These are phyloP conservation scores for Royoungia palumana DNA, from an alignment of 768 basidiomycete genomes.

Conservation along the genomic window DNA sequence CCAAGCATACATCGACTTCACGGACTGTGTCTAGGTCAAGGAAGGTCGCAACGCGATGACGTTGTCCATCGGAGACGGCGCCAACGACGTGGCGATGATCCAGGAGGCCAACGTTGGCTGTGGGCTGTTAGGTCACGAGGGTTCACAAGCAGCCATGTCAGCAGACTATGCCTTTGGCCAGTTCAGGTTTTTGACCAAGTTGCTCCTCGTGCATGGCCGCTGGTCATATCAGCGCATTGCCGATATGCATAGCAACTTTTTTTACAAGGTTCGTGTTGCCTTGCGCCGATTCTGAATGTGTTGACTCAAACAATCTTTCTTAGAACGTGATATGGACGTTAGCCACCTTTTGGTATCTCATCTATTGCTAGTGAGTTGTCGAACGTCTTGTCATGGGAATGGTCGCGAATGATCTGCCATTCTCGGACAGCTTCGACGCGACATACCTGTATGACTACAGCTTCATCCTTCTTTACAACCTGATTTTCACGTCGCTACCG, in stretches of 20 bases:
- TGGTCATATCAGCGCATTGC: slow-evolving; percentile 97
- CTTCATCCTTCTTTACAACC: slow-evolving; percentile 87
- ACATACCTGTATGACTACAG: slow-evolving; percentile 96
- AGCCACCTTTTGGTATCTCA: slow-evolving; percentile 90
- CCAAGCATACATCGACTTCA: not conserved
- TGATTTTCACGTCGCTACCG: slow-evolving; percentile 91
- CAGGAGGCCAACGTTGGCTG: slow-evolving; percentile 99
- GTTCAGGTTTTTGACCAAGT: slow-evolving; percentile 88
- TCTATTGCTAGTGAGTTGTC: slow-evolving; percentile 70
- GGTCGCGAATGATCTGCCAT: slow-evolving; percentile 11
- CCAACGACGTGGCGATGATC: slow-evolving; percentile 99
- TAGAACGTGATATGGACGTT: slow-evolving; percentile 93
- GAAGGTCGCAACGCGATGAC: slow-evolving; percentile 97
- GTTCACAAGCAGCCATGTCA: slow-evolving; percentile 98
- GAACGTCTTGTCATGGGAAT: not conserved
- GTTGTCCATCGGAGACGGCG: slow-evolving; percentile 93
- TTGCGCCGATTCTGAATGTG: not conserved
- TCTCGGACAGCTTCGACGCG: slow-evolving; percentile 71
- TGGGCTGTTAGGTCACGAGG: slow-evolving; percentile 90
- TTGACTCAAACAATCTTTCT: not conserved
- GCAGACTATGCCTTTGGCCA: slow-evolving; percentile 98
- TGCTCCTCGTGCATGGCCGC: slow-evolving; percentile 90
- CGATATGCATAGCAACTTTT: slow-evolving; percentile 97
- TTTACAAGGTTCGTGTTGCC: slow-evolving; percentile 76
- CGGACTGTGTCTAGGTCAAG: slow-evolving; percentile 61